These are phyloP conservation scores for Arthrobotrys megalospora DNA, from an alignment of 2,329 filamentous ascomycete genomes.

Conservation along the genomic window DNA sequence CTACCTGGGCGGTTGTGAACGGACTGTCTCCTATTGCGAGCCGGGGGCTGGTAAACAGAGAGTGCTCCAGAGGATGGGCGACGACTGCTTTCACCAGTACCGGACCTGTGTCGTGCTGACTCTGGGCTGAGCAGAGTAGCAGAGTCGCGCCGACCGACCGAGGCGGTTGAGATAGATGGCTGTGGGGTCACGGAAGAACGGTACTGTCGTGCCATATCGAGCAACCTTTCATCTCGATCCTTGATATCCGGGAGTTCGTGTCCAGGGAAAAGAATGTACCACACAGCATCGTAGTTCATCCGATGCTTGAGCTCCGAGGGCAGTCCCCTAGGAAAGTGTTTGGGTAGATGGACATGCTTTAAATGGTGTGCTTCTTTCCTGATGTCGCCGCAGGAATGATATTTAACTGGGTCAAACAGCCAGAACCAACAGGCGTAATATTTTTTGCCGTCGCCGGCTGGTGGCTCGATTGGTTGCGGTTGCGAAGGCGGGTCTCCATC, in stretches of 20 bases:
- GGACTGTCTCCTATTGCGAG: conserved; percentile 33
- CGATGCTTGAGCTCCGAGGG: conserved; percentile 34
- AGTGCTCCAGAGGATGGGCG: not conserved
- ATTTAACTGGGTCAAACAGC: conserved; percentile 48
- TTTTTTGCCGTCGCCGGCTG: conserved; percentile 47
- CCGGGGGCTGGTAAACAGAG: not conserved
- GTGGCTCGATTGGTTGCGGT: conserved; percentile 54
- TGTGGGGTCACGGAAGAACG: not conserved
- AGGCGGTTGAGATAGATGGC: not conserved
- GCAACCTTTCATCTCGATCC: conserved; percentile 42
- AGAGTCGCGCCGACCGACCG: not conserved
- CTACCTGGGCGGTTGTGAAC: conserved; percentile 3
- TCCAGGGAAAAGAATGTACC: conserved; percentile 42
- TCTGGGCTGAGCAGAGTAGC: conserved; percentile 37
- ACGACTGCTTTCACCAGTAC: conserved; percentile 25
- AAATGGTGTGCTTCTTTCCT: conserved; percentile 53
- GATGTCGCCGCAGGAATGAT: conserved; percentile 49
- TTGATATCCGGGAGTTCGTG: conserved; percentile 30
- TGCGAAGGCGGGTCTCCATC: conserved; percentile 43
- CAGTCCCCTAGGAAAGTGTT: conserved; percentile 42
- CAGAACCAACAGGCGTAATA: conserved; percentile 59
- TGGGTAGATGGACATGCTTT: conserved; percentile 50
- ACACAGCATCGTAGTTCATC: conserved; percentile 51
- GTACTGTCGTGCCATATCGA: conserved; percentile 44
- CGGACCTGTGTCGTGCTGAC: conserved; percentile 21